These are phyloP conservation scores for Sindora glabra DNA, from an alignment of 306 rosid genomes.

Conservation along the genomic window DNA sequence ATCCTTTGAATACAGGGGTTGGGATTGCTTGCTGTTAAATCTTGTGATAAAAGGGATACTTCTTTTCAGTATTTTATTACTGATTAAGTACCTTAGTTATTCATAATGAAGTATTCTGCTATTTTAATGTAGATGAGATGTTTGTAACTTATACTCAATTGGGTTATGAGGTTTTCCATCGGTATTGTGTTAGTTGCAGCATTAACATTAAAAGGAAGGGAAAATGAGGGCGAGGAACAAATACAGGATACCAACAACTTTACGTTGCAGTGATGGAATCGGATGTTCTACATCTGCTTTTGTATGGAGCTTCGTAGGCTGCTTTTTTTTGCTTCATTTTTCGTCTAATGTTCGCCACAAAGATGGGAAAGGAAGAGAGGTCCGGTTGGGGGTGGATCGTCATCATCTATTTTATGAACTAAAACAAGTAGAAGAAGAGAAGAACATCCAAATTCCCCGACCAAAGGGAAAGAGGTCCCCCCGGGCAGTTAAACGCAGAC, in stretches of 20 bases:
- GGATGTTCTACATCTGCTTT: constrained; percentile 50
- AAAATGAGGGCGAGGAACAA: constrained; percentile 84
- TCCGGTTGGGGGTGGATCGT: constrained; percentile 27
- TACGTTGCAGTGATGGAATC: constrained; percentile 70
- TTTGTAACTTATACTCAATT: constrained; percentile 33
- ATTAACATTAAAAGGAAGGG: constrained; percentile 49
- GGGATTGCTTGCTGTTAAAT: too few species aligned
- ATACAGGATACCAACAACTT: constrained; percentile 69
- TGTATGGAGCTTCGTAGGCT: constrained; percentile 77
- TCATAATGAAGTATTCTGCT: too few species aligned
- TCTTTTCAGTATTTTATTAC: too few species aligned
- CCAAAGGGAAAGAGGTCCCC: constrained; percentile 94
- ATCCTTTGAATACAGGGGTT: too few species aligned
- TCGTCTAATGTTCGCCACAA: constrained; percentile 34
- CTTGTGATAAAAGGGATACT: too few species aligned
- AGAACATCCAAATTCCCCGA: constrained; percentile 72
- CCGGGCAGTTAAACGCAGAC: constrained; percentile 77
- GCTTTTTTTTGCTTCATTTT: constrained; percentile 55
- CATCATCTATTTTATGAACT: constrained; percentile 64
- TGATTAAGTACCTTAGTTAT: too few species aligned
- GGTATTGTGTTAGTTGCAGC: constrained; percentile 70
- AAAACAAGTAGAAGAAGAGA: constrained; percentile 78
- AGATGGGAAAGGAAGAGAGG: constrained; percentile 24
- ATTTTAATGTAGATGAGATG: not conserved
- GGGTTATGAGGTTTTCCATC: constrained; percentile 42